A percentile compares a stretch with the other conserved stretches of the same genome.
Conservation (phyloP, 345 rosid species). For the Brassica nigra region DNA sequence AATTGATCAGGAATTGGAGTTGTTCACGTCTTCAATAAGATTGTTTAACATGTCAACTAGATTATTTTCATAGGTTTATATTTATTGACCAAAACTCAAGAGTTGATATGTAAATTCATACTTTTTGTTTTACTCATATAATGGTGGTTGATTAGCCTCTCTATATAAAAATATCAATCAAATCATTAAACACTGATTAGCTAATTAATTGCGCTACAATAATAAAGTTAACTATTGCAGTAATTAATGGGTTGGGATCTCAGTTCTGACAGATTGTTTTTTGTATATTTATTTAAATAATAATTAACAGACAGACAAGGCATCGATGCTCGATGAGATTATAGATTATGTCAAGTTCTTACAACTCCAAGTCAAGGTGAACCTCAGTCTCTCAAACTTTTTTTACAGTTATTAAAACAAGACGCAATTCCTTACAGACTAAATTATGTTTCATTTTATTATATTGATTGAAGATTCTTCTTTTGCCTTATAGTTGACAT, state of each 20-base stretch:
- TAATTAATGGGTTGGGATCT: constrained; percentile 34
- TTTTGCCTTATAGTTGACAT: constrained; percentile 39
- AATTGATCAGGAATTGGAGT: not conserved
- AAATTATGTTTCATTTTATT: constrained; percentile 1
- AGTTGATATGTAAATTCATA: not conserved
- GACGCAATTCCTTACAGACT: not conserved
- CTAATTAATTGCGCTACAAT: constrained; percentile 12
- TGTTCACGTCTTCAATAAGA: not conserved
- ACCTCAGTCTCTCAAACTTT: not conserved
- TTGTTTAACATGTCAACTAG: not conserved
- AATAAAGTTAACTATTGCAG: constrained; percentile 25
- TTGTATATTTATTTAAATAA: constrained; percentile 4
- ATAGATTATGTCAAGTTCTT: constrained; percentile 98
- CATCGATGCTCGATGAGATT: constrained; percentile 99
- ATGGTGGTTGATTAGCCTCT: constrained; percentile 17
- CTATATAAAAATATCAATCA: constrained; percentile 1
- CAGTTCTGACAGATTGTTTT: constrained; percentile 32
- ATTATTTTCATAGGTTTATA: not conserved
- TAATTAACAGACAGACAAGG: constrained; percentile 95
- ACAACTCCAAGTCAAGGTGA: constrained; percentile 99
- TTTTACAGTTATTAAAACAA: not conserved
- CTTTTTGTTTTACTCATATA: constrained; percentile 15
- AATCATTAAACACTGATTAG: constrained; percentile 39
- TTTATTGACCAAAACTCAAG: not conserved
- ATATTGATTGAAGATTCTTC: constrained; percentile 34